Evolutionary conservation across 768 basidiomycete genomes (phyloP), one percentile per base, ranked within the genome.

Genomic region (Coprinellus micaceus): DNA sequence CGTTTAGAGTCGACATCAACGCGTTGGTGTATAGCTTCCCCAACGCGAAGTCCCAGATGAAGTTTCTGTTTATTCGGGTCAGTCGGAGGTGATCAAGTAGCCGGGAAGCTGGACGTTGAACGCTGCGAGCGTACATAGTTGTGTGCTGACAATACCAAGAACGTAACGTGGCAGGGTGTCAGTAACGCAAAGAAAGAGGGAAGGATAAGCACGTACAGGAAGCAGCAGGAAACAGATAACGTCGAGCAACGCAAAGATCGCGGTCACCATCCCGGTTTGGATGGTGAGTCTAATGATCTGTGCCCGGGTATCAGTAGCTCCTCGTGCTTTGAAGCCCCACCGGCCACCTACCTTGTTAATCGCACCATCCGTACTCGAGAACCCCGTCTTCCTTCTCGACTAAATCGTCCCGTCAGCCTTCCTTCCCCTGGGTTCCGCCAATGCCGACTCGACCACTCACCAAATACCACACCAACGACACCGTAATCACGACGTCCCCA

Each of bases 11-110:
- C 4, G 78, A 80, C 36, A 81, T 61, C 4, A 80, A 66, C 52
- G 77, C 78, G 53, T 80, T 81, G 19, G 76, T 55, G 61, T 81
- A 81, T 7, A 81, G 68, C 52, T 79, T 80, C 1, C 77, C 71
- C 13, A 81, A 66, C 11, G 77, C 69, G 21, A 81, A 66, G 58
- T 80, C 79, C 74, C 76, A 81, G 9, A 79, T 56, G 60, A 81
- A 81, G 60, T 80, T 81, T 24, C 77, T 76, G 26, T 9, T 11
- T 12, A 19, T 10, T 30, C 5, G 21, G 30, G 5, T 4, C 15
- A 52, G 21, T 36, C 33, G 33, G 28, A 43, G 2, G 2, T 3
- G 13, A 19, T 3, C 33, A 2, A 12, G 19, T 58, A 24, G 30
- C n/a, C n/a, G n/a, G n/a, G n/a, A n/a, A n/a, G n/a, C n/a, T n/a